Evolutionary conservation across 2,329 filamentous ascomycete genomes (phyloP).

Genomic region (Monilinia polystroma): DNA sequence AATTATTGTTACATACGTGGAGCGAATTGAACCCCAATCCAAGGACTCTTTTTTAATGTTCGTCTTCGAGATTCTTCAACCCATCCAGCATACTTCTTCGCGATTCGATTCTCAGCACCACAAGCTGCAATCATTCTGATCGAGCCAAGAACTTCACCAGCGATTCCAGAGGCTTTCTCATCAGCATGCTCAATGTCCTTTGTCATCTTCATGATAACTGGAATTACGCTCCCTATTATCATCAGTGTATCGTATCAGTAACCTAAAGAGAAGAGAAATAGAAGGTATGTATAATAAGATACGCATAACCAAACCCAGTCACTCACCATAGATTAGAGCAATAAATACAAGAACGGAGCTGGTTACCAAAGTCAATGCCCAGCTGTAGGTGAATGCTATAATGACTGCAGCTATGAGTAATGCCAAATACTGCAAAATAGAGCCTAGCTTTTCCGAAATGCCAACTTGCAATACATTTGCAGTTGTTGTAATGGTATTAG

Average conservation of each 20-base stretch:
- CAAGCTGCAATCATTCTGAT: conserved; percentile 64
- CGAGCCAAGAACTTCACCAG: conserved; percentile 59
- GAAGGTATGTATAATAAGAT: background rate
- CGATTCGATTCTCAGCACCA: conserved; percentile 57
- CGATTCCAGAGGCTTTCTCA: conserved; percentile 56
- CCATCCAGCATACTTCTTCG: conserved; percentile 54
- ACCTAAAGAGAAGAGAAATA: background rate
- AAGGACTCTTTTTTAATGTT: conserved; percentile 50
- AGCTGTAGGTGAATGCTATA: conserved; percentile 57
- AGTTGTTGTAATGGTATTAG: conserved; percentile 57
- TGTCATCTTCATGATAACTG: conserved; percentile 56
- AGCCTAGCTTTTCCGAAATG: conserved; percentile 62
- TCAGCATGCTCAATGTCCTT: conserved; percentile 50
- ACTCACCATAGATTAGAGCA: conserved; percentile 45
- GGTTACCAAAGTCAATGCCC: conserved; percentile 60
- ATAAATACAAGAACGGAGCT: conserved; percentile 58
- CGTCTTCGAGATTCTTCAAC: conserved; percentile 54
- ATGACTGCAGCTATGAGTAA: conserved; percentile 54
- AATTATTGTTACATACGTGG: conserved; percentile 36
- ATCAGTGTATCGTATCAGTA: background rate
- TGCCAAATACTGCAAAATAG: conserved; percentile 55
- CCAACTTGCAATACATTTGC: conserved; percentile 64
- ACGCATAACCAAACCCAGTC: background rate
- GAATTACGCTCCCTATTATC: conserved; percentile 45
- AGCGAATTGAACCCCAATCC: conserved; percentile 54